Conservation (phyloP, 257 asterid species). For the Solanum virginianum region DNA sequence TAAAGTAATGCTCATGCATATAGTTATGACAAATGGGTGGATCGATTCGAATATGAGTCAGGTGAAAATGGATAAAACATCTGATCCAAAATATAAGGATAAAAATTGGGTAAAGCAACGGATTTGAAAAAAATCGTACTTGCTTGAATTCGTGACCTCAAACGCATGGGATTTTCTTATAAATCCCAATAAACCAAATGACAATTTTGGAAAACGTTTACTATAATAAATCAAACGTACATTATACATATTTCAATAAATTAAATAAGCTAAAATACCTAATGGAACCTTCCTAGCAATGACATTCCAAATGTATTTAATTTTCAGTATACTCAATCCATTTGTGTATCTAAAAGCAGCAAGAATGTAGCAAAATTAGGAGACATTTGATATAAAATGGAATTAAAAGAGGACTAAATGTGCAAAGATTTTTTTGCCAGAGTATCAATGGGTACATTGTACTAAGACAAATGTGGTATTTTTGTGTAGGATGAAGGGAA, state of each 20-base stretch:
- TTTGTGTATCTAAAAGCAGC: not conserved
- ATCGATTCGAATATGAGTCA: not conserved
- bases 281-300: not conserved
- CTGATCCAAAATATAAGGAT: no score
- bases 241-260: not conserved
- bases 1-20: not conserved
- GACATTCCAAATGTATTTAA: not conserved
- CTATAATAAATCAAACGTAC: no score
- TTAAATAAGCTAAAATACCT: not conserved
- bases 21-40: not conserved
- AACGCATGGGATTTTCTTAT: not conserved
- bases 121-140: no score
- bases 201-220: not conserved
- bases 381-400: not conserved
- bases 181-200: not conserved
- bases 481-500: not conserved
- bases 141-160: not conserved
- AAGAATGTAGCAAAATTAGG: constrained; percentile 4
- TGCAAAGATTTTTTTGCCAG: not conserved
- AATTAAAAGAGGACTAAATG: not conserved
- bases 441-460: not conserved
- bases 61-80: not conserved
- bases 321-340: not conserved
- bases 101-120: no score
- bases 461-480: not conserved